These are phyloP conservation scores for Phialophora verrucosa DNA, from an alignment of 2,329 filamentous ascomycete genomes.

Conservation along the genomic window DNA sequence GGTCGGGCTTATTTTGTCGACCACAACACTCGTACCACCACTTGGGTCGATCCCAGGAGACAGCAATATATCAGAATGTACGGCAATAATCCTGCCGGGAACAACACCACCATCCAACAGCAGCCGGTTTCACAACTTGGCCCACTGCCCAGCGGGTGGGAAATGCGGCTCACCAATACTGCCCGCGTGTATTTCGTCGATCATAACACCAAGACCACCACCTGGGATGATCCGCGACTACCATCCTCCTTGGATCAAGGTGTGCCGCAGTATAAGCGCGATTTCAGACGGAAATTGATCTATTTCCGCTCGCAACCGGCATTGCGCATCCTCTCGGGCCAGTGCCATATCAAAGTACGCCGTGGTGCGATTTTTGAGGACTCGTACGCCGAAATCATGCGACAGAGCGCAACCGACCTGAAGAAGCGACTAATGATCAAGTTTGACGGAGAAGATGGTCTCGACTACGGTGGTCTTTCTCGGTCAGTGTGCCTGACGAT, in stretches of 20 bases:
- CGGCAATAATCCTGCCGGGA: conserved; percentile 72
- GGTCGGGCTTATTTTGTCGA: conserved; percentile 96
- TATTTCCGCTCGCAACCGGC: conserved; percentile 99
- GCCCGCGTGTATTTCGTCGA: conserved; percentile 98
- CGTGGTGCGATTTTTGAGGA: conserved; percentile 98
- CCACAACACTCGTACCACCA: conserved; percentile 96
- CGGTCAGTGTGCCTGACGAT: conserved; percentile 54
- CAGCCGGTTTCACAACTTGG: conserved; percentile 97
- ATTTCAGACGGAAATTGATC: conserved; percentile 96
- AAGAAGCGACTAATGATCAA: conserved; percentile 99
- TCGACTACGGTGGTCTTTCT: conserved; percentile 97
- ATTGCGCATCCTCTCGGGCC: conserved; percentile 90
- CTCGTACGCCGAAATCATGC: conserved; percentile 97
- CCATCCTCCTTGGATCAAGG: conserved; percentile 97
- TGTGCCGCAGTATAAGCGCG: conserved; percentile 98
- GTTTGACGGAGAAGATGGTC: conserved; percentile 96
- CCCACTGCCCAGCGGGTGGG: conserved; percentile 94
- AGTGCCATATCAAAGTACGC: conserved; percentile 97
- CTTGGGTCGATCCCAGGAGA: conserved; percentile 95
- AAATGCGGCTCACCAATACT: conserved; percentile 98
- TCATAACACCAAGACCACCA: conserved; percentile 99
- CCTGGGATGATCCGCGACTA: conserved; percentile 95
- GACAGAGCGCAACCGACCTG: conserved; percentile 90
- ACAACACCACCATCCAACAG: conserved; percentile 86
- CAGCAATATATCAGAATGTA: conserved; percentile 99